Evolutionary conservation across 306 rosid genomes (phyloP), one percentile per base, ranked within the genome.

Genomic region (Dryas drummondii): DNA sequence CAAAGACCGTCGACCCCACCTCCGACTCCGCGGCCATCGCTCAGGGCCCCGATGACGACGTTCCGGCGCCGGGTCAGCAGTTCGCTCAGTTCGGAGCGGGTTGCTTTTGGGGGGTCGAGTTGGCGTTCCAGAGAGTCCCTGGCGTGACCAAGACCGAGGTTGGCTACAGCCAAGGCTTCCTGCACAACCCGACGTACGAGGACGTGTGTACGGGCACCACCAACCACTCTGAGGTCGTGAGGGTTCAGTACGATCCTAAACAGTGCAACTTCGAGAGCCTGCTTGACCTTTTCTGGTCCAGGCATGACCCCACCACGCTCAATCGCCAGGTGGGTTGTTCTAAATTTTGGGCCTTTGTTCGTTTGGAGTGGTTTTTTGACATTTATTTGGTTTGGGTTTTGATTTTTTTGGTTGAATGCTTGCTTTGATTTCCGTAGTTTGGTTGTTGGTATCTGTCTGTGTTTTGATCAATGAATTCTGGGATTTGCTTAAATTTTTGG

Each of bases 51-150:
- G 98, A 94, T 82, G 91, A 94, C 42, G 97, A 91, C 72, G 73
- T 87, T 45, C 91, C 91, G 1, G 90, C 91, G 5, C 94, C 97
- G 0, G 97, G 93, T 0, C 98, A 85, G 86, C 82, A 86, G 72
- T 94, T 94, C 74, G 96, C 96, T 0, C 93, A 90, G 76, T 94
- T 94, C 54, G 98, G 98, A 40, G 98, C 94, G 10, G 98, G 98
- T 6, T 94, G 98, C 84, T 94, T 94, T 79, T 94, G 98, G 98
- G 96, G 98, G 4, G 96, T 94, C 61, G 98, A 94, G 72, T 75
- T 94, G 87, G 89, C 86, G 66, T 91, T 94, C 82, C 98, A 94
- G 82, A 79, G 98, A 78, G 82, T 86, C 10, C 82, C 97, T 1
- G 98, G 98, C 22, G 97, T 91, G 65, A 80, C 84, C 59, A 87